Base-by-base conservation (phyloP, 208 protist species). In the Trypanosoma congolense region DNA sequence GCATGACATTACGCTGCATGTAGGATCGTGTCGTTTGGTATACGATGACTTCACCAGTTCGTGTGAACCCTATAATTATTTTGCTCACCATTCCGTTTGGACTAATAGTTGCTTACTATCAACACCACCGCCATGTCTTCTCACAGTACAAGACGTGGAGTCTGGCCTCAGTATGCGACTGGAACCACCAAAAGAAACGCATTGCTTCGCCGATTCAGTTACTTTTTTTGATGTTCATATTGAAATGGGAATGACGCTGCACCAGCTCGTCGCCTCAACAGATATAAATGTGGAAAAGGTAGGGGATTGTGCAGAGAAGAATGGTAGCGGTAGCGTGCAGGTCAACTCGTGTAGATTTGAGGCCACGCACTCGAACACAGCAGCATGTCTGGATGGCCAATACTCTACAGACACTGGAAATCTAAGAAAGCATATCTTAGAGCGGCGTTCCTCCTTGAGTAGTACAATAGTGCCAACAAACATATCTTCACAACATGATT, bases 201-300 rank as follows among this genome's bases (percentile, higher is more conserved):
- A 91, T 55, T 87, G 77, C 56, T 91, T 91, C 46, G 74, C 71
- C 21, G 83, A 87, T 62, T 55, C 73, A 8, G 45, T 74, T 4
- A 68, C 64, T 41, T 85, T 76, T 60, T 60, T 79, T 33, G 80
- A 65, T 24, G 45, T 91, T 16, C 30, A 75, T 10, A 66, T 91
- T 4, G 80, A 85, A 18, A 52, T 82, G 43, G 72, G 80, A 26
- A 50, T 73, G 45, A 52, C 69, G 18, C 36, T 74, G 46, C 36
- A 41, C 28, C 16, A 31, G 30, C 31, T 25, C 18, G 28, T 40
- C 12, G 31, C 25, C 22, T n/a, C 16, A 18, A 9, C 14, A 18
- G 40, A 10, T 38, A 30, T 14, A 8, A 19, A 19, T 1, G 5
- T 0, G 21, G 18, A 14, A 10, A 30, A 12, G 19, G 29, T 6